These are phyloP conservation scores for Withania somnifera DNA, from an alignment of 305 asterid genomes.

Conservation along the genomic window DNA sequence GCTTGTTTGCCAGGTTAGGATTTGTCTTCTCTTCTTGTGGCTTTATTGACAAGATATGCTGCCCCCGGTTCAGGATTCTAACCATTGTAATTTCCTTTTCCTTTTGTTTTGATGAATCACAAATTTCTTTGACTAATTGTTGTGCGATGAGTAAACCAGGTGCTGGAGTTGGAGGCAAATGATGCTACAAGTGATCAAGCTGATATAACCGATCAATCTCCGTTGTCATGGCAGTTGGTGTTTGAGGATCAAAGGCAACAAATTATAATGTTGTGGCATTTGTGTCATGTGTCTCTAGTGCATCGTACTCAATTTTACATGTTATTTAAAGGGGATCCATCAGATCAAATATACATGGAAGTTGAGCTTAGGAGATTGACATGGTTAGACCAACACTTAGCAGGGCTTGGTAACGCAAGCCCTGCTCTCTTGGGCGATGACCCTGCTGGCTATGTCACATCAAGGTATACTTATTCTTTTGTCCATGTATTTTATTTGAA, in stretches of 20 bases:
- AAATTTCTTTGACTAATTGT: neutral
- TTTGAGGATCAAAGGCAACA: conserved; percentile 80
- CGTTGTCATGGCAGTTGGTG: conserved; percentile 47
- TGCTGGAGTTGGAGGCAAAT: conserved; percentile 73
- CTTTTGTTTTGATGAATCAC: neutral
- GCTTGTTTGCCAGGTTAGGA: conserved; percentile 79
- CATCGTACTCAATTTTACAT: conserved; percentile 84
- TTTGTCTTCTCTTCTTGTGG: neutral
- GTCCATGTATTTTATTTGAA: neutral
- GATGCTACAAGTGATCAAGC: conserved; percentile 48
- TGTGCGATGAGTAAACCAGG: conserved; percentile 25
- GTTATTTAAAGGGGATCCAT: conserved; percentile 68
- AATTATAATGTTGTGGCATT: conserved; percentile 86
- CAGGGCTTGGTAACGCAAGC: conserved; percentile 89
- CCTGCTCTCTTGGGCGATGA: conserved; percentile 94
- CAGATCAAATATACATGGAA: conserved; percentile 87
- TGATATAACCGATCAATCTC: conserved; percentile 35
- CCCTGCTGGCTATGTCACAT: conserved; percentile 72
- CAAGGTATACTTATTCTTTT: conserved; percentile 38
- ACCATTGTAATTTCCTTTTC: neutral
- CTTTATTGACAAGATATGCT: neutral
- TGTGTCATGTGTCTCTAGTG: conserved; percentile 80
- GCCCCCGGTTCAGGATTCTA: neutral
- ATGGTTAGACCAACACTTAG: conserved; percentile 89
- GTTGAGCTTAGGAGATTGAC: conserved; percentile 77